Percentiles rank a stretch among this genome's conserved stretches.
Evolutionary conservation across 495 filamentous ascomycete genomes (phyloP).

Genomic region (Glutinoglossum americanum): DNA sequence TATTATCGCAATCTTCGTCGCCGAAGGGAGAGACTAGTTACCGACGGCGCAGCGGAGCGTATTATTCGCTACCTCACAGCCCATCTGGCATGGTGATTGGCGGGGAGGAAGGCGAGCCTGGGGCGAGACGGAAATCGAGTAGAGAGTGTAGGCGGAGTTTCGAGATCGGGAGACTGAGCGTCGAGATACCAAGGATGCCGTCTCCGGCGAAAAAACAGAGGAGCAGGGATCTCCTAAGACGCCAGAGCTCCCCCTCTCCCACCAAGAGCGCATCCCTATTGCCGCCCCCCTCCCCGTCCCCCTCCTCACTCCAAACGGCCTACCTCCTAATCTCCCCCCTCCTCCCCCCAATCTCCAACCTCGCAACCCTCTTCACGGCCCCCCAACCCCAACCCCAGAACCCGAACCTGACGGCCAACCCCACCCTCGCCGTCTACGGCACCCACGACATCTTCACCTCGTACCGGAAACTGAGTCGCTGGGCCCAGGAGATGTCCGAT

Average conservation of each 20-base stretch:
- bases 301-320: constrained; percentile 11
- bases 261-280: neutral
- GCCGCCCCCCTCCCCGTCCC: no score
- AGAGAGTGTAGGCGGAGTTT: neutral
- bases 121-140: constrained; percentile 5
- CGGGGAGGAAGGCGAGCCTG: neutral
- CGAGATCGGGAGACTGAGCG: constrained; percentile 9
- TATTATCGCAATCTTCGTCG: neutral
- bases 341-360: constrained; percentile 39
- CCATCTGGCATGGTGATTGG: constrained; percentile 2
- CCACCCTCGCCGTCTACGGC: constrained; percentile 57
- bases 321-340: constrained; percentile 74
- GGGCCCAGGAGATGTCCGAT: constrained; percentile 37
- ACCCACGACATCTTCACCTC: constrained; percentile 60
- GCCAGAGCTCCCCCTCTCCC: neutral
- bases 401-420: constrained; percentile 15
- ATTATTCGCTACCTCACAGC: neutral
- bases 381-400: constrained; percentile 38
- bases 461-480: constrained; percentile 39
- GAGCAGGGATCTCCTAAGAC: neutral
- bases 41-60: neutral
- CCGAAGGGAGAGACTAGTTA: neutral
- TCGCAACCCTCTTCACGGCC: constrained; percentile 62
- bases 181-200: constrained; percentile 4
- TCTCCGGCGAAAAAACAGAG: neutral